phyloP scores from a whole-genome alignment of 129 eudicot species.

The Glebionis coronaria region DNA sequence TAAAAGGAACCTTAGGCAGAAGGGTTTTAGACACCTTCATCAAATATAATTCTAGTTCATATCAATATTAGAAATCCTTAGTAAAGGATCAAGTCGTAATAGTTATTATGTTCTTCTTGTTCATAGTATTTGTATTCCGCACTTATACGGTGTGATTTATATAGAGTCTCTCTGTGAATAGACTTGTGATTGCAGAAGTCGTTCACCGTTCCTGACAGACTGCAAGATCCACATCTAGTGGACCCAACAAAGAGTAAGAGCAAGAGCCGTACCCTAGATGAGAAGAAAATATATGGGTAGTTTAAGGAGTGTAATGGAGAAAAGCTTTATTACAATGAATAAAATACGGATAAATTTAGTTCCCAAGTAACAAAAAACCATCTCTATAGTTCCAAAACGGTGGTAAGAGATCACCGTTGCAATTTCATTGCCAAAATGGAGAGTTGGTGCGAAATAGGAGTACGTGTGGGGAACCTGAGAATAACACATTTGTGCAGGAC shows the following conservation, averaged over 20 bases:
- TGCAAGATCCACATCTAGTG: too few species aligned
- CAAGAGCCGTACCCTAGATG: conserved; percentile 41
- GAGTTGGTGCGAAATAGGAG: conserved; percentile 28
- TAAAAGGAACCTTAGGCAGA: too few species aligned
- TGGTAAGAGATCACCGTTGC: neutral
- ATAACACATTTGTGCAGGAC: conserved; percentile 48
- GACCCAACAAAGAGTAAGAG: conserved; percentile 57
- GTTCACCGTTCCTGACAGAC: too few species aligned
- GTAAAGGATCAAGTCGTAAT: too few species aligned
- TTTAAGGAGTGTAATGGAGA: conserved; percentile 37
- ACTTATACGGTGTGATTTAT: too few species aligned
- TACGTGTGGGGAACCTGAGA: conserved; percentile 31
- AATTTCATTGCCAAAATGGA: conserved; percentile 38
- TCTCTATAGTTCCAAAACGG: conserved; percentile 7
- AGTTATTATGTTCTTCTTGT: too few species aligned
- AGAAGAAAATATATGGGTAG: conserved; percentile 27
- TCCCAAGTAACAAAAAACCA: conserved; percentile 22
- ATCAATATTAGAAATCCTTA: too few species aligned
- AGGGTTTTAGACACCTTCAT: too few species aligned
- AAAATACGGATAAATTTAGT: conserved; percentile 25
- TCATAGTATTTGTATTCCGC: too few species aligned
- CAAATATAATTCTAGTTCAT: too few species aligned
- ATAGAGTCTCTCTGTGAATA: too few species aligned
- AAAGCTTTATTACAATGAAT: conserved; percentile 35
- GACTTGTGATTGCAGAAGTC: too few species aligned